Conservation (phyloP, 345 rosid genomes). For the Lepidium sativum region DNA sequence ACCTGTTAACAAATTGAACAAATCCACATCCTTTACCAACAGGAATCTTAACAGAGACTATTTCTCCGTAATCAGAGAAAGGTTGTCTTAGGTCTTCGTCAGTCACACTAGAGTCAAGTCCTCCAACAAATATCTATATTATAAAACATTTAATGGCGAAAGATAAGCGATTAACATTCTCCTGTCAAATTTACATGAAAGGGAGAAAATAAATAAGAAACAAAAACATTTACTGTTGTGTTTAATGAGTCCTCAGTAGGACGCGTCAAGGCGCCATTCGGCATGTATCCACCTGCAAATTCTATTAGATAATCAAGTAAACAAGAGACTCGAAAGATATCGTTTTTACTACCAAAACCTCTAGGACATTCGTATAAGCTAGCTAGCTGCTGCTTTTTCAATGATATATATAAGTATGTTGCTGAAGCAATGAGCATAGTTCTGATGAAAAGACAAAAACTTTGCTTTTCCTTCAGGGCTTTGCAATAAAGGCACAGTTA, state of each 20-base stretch:
- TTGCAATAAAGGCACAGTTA: no score
- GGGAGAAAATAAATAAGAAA: neutral
- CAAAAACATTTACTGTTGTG: constrained; percentile 56
- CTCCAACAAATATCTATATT: constrained; percentile 91
- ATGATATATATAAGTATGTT: neutral
- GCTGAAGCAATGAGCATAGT: neutral
- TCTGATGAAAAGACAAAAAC: neutral
- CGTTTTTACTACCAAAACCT: neutral
- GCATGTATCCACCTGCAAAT: constrained; percentile 50
- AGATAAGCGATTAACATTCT: neutral
- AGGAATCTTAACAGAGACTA: constrained; percentile 87
- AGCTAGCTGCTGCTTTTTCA: neutral
- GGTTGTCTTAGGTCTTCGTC: constrained; percentile 85
- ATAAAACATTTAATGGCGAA: constrained; percentile 11
- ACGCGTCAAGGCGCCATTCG: constrained; percentile 51
- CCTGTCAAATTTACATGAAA: constrained; percentile 11
- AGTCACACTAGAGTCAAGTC: constrained; percentile 78
- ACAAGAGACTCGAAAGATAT: neutral
- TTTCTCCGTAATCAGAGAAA: constrained; percentile 76
- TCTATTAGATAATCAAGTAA: neutral
- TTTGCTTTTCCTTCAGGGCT: no score
- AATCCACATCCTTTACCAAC: constrained; percentile 89
- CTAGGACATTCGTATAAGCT: neutral
- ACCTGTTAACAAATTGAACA: constrained; percentile 89
- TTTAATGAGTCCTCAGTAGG: constrained; percentile 68